Evolutionary conservation across 2,329 filamentous ascomycete species (phyloP).

Genomic region (Alternaria alternata): DNA sequence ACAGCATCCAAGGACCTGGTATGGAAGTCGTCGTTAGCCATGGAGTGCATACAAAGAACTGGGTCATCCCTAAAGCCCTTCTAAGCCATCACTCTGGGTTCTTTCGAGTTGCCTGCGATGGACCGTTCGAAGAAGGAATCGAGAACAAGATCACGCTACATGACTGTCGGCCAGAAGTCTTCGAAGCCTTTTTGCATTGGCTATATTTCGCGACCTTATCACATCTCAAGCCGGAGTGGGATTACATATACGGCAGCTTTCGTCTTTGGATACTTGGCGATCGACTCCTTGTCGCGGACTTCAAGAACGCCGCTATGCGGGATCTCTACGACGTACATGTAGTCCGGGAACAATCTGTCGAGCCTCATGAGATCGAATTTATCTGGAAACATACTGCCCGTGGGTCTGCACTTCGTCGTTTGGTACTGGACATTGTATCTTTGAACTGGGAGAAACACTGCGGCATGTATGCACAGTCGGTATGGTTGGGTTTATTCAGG

Average conservation of each 20-base stretch:
- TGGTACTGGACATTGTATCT: not conserved
- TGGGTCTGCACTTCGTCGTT: not conserved
- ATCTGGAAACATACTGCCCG: not conserved
- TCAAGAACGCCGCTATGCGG: not conserved
- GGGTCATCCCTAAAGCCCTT: not conserved
- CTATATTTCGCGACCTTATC: not conserved
- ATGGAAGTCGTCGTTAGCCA: not conserved
- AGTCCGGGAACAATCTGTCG: accelerated
- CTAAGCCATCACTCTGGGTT: not conserved
- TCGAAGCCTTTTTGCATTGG: not conserved
- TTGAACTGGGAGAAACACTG: not conserved
- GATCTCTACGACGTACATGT: not conserved
- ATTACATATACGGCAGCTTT: not conserved
- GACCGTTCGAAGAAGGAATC: not conserved
- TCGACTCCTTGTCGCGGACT: not conserved
- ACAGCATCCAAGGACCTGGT: not conserved
- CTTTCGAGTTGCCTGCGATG: not conserved
- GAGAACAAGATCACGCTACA: not conserved
- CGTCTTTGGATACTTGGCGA: not conserved
- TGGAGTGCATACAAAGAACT: not conserved
- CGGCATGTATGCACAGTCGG: not conserved
- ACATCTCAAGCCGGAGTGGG: accelerated
- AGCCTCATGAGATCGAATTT: not conserved
- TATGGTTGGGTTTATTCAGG: not conserved
- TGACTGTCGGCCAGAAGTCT: not conserved